Evolutionary conservation across 768 basidiomycete genomes (phyloP).

Genomic region (Rhizopogon roseolus): DNA sequence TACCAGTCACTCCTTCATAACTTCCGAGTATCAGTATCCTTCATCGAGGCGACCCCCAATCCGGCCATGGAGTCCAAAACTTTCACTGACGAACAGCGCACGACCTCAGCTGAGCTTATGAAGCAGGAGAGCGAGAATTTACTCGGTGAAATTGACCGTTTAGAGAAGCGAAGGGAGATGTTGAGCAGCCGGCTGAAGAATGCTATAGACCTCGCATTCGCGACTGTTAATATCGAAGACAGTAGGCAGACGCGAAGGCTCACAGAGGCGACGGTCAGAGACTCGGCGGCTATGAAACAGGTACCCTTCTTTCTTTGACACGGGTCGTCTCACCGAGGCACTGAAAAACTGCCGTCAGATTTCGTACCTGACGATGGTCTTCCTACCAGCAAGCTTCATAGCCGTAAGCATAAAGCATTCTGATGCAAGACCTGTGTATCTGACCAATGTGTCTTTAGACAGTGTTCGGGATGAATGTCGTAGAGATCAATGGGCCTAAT

Average conservation of each 20-base stretch:
- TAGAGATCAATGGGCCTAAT: slow-evolving; percentile 36
- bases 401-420: slow-evolving; percentile 14
- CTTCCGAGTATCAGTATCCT: slow-evolving; percentile 45
- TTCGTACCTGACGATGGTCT: slow-evolving; percentile 56
- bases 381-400: slow-evolving; percentile 49
- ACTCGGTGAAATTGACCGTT: slow-evolving; percentile 42
- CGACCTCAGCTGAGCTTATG: slow-evolving; percentile 30
- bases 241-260: slow-evolving; percentile 47
- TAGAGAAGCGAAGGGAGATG: slow-evolving; percentile 33
- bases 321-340: slow-evolving; percentile 19
- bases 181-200: slow-evolving; percentile 26
- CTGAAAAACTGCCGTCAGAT: slow-evolving; percentile 12
- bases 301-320: slow-evolving; percentile 6
- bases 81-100: slow-evolving; percentile 9
- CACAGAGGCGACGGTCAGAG: slow-evolving; percentile 41
- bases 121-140: slow-evolving; percentile 43
- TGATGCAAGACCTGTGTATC: not conserved
- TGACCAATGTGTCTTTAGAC: slow-evolving; percentile 23
- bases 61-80: slow-evolving; percentile 36
- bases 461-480: slow-evolving; percentile 55
- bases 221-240: slow-evolving; percentile 53
- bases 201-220: slow-evolving; percentile 40
- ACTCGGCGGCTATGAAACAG: slow-evolving; percentile 33
- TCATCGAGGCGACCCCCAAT: slow-evolving; percentile 43
- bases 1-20: slow-evolving; percentile 50